Evolutionary conservation across 495 filamentous ascomycete genomes (phyloP), one percentile per base, ranked within the genome.

Genomic region (Entonaema liquescens): DNA sequence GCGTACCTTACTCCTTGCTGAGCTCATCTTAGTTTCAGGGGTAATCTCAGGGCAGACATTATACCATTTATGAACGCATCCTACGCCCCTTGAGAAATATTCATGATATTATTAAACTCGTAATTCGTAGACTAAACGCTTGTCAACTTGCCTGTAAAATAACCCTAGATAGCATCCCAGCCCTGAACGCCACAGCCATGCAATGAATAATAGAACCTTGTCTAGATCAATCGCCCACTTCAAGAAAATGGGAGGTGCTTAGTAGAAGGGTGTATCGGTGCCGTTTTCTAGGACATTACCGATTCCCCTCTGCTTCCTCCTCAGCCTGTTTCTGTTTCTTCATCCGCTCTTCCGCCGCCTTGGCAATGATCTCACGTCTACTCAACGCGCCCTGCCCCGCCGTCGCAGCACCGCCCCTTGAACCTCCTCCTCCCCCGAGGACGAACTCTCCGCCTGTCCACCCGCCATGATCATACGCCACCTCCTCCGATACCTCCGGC

Each of bases 401-500:
- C 4, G 54, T 8, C n/a, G 52, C 54, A 44, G 77, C 77, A 3
- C 73, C 73, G 12, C 78, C 74, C 12, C 79, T 79, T 4, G 87
- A 85, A 38, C 73, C 74, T 15, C 78, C 74, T 9, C 79, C 80
- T 4, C 87, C 86, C 44, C 95, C 94, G 33, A 97, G 85, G 50
- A 93, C 91, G 81, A 91, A 97, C 81, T 91, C 88, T 2, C 95
- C 95, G 8, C 95, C 95, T 0, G 83, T 88, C 95, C 95, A 97
- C 0, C 92, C 93, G 15, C 90, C 90, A 78, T 92, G 88, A 81
- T 97, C 93, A 70, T 88, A 81, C 49, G 88, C 81, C 52, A 87
- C 84, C 67, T 87, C 89, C 31, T 84, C 89, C 61, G 65, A 68
- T 23, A 81, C 74, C 68, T 89, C 88, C 25, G 83, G 76, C 69